Evolutionary conservation across 2,329 filamentous ascomycete genomes (phyloP).

Genomic region (Paecilomyces sp.): DNA sequence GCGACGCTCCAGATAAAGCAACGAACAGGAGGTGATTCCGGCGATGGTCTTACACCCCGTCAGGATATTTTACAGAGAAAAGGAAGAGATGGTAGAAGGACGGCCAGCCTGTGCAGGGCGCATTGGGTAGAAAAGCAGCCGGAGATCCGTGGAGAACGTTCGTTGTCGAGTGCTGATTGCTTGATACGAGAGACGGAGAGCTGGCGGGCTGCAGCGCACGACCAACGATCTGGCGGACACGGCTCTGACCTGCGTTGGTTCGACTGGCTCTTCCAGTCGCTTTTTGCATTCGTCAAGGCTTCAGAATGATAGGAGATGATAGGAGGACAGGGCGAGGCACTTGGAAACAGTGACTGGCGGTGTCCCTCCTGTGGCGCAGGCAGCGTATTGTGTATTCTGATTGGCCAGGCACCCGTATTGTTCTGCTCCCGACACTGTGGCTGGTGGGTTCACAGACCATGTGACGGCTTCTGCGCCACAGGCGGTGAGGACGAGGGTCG

Average conservation of each 20-base stretch:
- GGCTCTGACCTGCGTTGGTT: not conserved
- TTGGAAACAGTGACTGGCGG: not conserved
- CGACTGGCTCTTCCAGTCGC: not conserved
- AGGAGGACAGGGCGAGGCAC: not conserved
- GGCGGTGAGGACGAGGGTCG: not conserved
- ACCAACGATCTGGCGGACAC: not conserved
- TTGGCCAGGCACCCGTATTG: constrained; percentile 13
- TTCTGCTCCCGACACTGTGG: constrained; percentile 25
- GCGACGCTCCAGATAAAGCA: constrained; percentile 9
- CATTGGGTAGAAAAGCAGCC: constrained; percentile 5
- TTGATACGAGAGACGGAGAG: not conserved
- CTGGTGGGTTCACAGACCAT: constrained; percentile 8
- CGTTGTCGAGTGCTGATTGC: constrained; percentile 18
- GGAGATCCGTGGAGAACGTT: constrained; percentile 8
- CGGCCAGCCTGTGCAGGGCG: not conserved
- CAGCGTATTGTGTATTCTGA: constrained; percentile 4
- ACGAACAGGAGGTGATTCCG: constrained; percentile 13
- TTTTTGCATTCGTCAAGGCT: not conserved
- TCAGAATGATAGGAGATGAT: not conserved
- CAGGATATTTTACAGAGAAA: constrained; percentile 13
- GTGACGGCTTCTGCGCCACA: not conserved
- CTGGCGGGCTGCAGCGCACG: not conserved
- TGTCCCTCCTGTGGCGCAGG: not conserved
- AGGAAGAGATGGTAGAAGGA: not conserved
- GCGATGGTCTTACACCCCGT: constrained; percentile 2